Conservation (phyloP, 179 eudicot species). For the Silene vulgaris region DNA sequence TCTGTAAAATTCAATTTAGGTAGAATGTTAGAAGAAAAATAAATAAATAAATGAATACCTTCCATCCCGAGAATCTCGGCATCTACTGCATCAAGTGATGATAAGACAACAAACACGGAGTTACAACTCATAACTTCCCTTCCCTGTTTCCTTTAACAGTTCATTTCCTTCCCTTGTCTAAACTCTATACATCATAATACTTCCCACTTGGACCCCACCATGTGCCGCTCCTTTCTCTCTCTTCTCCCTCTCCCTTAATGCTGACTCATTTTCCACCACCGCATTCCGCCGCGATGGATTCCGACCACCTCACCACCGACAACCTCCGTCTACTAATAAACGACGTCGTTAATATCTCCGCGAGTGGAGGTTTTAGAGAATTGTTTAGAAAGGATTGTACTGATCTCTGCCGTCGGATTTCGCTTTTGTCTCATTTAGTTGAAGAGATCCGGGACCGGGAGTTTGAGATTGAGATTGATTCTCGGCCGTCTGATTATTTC, state of each 20-base stretch:
- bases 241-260: neutral
- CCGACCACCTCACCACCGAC: neutral
- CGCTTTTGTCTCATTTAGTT: conserved; percentile 33
- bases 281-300: neutral
- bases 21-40: too few relatives aligned
- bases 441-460: conserved; percentile 34
- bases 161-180: neutral
- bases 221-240: neutral
- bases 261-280: neutral
- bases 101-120: neutral
- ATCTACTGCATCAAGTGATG: neutral
- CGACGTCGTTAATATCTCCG: conserved; percentile 26
- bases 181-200: neutral
- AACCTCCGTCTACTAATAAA: conserved; percentile 26
- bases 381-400: conserved; percentile 42
- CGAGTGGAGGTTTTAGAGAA: conserved; percentile 22
- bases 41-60: too few relatives aligned
- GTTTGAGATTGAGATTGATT: conserved; percentile 1
- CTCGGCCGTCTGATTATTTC: neutral
- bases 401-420: conserved; percentile 44
- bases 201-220: neutral
- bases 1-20: too few relatives aligned
- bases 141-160: neutral
- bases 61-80: too few relatives aligned
- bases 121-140: neutral